Evolutionary conservation across 192 early-diverging fungal species (phyloP), one percentile per base, ranked within the genome.

Genomic region (Backusella psychrophila): DNA sequence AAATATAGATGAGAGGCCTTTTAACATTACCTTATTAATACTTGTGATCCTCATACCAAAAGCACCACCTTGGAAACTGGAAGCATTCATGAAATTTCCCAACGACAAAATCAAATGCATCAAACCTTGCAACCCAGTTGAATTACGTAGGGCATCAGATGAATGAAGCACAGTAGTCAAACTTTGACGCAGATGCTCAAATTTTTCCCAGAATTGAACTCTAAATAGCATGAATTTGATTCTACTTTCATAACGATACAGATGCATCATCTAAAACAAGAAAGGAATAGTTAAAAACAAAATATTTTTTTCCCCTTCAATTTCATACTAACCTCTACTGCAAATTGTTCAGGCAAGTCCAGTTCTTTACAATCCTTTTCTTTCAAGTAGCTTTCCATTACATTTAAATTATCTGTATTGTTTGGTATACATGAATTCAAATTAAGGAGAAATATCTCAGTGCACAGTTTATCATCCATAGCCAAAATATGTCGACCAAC

Each of bases 21-120:
- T 70, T 56, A 26, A 1, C 23, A 26, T 52, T 66, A 89, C 87
- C 80, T 92, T 93, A 74, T 92, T 93, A 21, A 95, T 88, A 86
- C 93, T 93, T 4, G 87, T 80, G 70, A 95, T 93, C 77, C 88
- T 90, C 70, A 94, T 89, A 12, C 94, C 94, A 83, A 90, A 94
- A 0, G 94, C 94, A 11, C 92, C 93, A n/a, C 94, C 94, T 63
- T 93, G 90, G 77, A 91, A 88, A 4, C 90, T 87, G 0, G 84
- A 81, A 0, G 89, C 92, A 74, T 95, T 95, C 94, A 95, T 95
- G 79, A 88, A 95, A 83, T 95, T 95, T 35, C 94, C 94, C 23
- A 95, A 80, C 31, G 90, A 85, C 39, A 95, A 82, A 69, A 94
- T 90, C 31, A 94, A 38, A 36, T 91, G 85, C 17, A 95, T 81